Conservation (phyloP, 768 basidiomycete genomes). For the Phanerochaete carnosa region DNA sequence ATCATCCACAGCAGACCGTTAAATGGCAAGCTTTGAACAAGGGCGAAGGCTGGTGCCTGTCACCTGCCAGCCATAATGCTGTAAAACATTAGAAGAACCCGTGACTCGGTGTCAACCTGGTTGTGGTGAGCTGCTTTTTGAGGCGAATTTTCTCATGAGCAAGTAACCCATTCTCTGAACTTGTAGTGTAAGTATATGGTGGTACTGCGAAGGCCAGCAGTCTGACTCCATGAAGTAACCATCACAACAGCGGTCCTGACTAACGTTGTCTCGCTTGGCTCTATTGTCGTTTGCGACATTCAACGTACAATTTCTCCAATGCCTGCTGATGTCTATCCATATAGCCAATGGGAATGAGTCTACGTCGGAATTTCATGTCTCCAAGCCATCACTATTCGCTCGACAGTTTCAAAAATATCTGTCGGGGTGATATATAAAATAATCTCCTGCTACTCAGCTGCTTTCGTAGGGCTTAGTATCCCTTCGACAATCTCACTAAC, state of each 20-base stretch:
- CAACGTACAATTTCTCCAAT: slow-evolving; percentile 1
- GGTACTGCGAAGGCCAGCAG: too few relatives aligned
- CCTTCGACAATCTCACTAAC: slow-evolving; percentile 1
- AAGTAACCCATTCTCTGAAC: too few relatives aligned
- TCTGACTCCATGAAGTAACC: too few relatives aligned
- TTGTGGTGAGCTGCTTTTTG: neutral
- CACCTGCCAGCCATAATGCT: neutral
- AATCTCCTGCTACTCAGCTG: neutral
- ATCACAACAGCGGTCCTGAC: too few relatives aligned
- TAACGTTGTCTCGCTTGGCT: too few relatives aligned
- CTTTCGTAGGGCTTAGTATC: slow-evolving; percentile 12
- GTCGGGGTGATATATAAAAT: slow-evolving; percentile 10
- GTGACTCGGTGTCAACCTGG: neutral
- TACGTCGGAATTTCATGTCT: slow-evolving; percentile 23
- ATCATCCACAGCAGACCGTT: neutral
- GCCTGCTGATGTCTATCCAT: slow-evolving; percentile 26
- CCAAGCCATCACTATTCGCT: neutral
- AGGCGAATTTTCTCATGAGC: too few relatives aligned
- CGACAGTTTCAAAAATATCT: neutral
- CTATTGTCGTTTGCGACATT: too few relatives aligned
- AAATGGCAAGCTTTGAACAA: neutral
- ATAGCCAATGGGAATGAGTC: slow-evolving; percentile 20
- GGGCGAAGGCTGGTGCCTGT: neutral
- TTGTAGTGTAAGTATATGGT: too few relatives aligned
- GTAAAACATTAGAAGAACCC: neutral